Base-by-base conservation (phyloP, 2,329 filamentous ascomycete genomes). In the Dactylella cylindrospora region DNA sequence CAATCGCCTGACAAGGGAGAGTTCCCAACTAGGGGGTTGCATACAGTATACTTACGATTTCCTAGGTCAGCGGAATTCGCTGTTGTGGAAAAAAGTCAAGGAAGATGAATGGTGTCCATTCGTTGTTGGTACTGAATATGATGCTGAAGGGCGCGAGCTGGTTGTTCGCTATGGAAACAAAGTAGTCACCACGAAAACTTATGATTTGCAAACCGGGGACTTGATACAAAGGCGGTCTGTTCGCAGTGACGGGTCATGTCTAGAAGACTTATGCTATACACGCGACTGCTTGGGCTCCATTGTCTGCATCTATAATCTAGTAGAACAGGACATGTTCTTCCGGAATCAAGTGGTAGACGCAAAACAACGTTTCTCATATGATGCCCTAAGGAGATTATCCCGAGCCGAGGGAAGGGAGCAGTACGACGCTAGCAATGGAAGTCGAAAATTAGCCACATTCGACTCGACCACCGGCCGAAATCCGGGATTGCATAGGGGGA, bases 241-340 rank as follows among this genome's bases (percentile, higher is more conserved):
- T n/a, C n/a, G n/a, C n/a, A n/a, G n/a, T n/a, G n/a, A n/a, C n/a
- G n/a, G n/a, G n/a, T n/a, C n/a, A n/a, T n/a, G n/a, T n/a, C n/a
- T n/a, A n/a, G 67, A 69, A 47, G 59, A 68, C 35, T 26, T 69
- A 5, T 36, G 29, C 2, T 69, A 69, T 35, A 59, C 51, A 0
- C 67, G 66, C 36, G 68, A 70, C 35, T 31, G 61, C 3, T 12
- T 35, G 1, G 64, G 66, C 1, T 67, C 65, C 29, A 52, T 67
- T 10, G 66, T 61, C 1, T 29, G 55, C 19, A 47, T 65, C 15
- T 20, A 31, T 1, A 68, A 70, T 51, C 46, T 64, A 0, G 64
- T 67, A 3, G 40, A 67, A 28, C 53, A 70, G 36, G 64, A 55
- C 1, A 36, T 68, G 8, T 70, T 65, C 41, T 70, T 70, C 46